phyloP scores from a whole-genome alignment of 2,329 filamentous ascomycete genomes.

The Lasiodiplodia gonubiensis region DNA sequence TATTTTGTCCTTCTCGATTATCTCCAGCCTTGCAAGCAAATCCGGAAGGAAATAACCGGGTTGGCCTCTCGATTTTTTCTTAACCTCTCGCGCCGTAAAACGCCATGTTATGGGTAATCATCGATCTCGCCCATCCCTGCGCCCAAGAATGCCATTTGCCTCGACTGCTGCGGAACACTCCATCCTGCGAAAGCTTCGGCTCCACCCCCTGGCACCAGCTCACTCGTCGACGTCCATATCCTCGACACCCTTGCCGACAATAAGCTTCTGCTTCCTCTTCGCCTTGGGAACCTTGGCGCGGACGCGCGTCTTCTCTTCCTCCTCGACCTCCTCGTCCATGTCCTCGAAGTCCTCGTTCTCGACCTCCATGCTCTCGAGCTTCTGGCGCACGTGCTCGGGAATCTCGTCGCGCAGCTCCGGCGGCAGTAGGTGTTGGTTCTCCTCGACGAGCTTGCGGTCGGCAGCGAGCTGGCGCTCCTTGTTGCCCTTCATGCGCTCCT shows the following conservation, averaged over 20 bases:
- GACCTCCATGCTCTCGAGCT: conserved; percentile 29
- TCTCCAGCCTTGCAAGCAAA: background rate
- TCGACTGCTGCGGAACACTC: background rate
- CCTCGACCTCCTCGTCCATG: conserved; percentile 39
- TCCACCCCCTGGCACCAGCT: background rate
- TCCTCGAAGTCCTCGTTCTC: conserved; percentile 46
- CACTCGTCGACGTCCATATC: conserved; percentile 53
- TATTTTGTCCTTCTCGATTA: conserved; percentile 3
- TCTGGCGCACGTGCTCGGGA: conserved; percentile 27
- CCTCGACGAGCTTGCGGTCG: conserved; percentile 85
- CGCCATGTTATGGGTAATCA: conserved; percentile 16
- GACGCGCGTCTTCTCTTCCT: conserved; percentile 47
- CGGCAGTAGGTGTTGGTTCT: conserved; percentile 91
- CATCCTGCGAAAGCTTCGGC: background rate
- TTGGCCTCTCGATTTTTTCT: conserved; percentile 10
- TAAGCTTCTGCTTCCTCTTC: conserved; percentile 56
- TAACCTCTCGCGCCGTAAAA: conserved; percentile 22
- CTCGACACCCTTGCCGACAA: conserved; percentile 53
- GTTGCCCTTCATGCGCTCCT: conserved; percentile 90
- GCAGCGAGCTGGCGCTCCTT: conserved; percentile 78
- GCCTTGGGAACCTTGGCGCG: conserved; percentile 38
- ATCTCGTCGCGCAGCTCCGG: conserved; percentile 44
- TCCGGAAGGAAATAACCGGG: background rate
- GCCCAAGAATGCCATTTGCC: conserved; percentile 22
- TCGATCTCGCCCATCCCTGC: conserved; percentile 18